A percentile compares a stretch with the other conserved stretches of the same genome.
Evolutionary conservation across 2,329 filamentous ascomycete species (phyloP).

Genomic region (Berkeleyomyces rouxiae): DNA sequence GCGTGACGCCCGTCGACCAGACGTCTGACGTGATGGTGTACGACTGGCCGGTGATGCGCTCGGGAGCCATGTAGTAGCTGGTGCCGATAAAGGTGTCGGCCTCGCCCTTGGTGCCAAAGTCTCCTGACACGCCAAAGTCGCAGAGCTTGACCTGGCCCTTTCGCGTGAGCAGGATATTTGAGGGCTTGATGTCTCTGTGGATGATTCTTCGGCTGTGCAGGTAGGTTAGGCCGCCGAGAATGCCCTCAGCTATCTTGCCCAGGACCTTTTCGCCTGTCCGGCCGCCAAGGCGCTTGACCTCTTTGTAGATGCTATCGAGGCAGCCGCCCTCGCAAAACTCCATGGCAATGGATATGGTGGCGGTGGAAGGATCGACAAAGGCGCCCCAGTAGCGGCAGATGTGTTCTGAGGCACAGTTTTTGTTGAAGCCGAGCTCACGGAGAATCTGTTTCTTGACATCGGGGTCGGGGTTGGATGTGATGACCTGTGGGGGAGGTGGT

Average conservation of each 20-base stretch:
- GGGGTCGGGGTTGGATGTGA: constrained; percentile 93
- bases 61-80: constrained; percentile 97
- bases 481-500: constrained; percentile 44
- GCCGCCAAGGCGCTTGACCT: constrained; percentile 88
- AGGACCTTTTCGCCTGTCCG: constrained; percentile 93
- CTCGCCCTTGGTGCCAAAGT: constrained; percentile 96
- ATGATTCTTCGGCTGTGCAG: constrained; percentile 94
- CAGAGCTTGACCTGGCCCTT: constrained; percentile 92
- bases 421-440: constrained; percentile 92
- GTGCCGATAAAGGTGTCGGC: constrained; percentile 98
- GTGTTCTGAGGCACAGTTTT: constrained; percentile 85
- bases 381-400: constrained; percentile 97
- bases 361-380: constrained; percentile 88
- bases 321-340: constrained; percentile 97
- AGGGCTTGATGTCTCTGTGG: constrained; percentile 96
- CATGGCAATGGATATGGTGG: constrained; percentile 97
- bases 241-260: constrained; percentile 90
- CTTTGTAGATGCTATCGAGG: constrained; percentile 89
- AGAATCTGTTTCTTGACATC: constrained; percentile 98
- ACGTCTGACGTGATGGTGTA: constrained; percentile 98
- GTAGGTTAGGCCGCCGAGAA: constrained; percentile 85
- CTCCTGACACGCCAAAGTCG: constrained; percentile 93
- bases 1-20: constrained; percentile 90
- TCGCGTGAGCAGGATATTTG: constrained; percentile 86
- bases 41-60: constrained; percentile 90